Conservation (phyloP, 441 rosid genomes). For the Capsella rubella region DNA sequence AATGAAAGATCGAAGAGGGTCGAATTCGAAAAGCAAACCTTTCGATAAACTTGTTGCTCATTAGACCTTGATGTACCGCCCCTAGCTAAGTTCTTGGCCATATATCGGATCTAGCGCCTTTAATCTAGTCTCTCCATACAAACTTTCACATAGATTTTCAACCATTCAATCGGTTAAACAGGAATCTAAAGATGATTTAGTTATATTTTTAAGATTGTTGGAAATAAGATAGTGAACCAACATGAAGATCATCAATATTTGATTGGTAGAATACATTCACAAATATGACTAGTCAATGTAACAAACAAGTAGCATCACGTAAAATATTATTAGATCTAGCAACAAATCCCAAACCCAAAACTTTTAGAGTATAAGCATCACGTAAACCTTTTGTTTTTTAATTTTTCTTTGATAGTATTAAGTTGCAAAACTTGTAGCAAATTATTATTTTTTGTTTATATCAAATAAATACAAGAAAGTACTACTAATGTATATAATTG, state of each 20-base stretch:
- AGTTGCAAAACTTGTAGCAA: slow-evolving; percentile 2
- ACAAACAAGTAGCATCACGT: not conserved
- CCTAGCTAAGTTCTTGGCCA: not conserved
- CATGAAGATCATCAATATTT: not conserved
- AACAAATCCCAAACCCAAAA: not conserved
- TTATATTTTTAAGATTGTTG: not conserved
- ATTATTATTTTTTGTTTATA: not conserved
- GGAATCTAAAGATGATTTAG: no score
- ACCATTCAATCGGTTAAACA: not conserved
- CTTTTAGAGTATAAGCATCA: not conserved
- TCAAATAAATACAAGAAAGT: not conserved
- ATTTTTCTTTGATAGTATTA: not conserved
- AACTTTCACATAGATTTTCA: not conserved
- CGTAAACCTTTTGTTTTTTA: not conserved
- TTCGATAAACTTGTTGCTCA: not conserved
- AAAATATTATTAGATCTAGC: not conserved
- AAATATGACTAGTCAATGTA: slow-evolving; percentile 1
- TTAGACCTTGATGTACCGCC: not conserved
- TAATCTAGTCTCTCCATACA: not conserved
- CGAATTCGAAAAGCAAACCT: not conserved
- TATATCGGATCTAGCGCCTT: not conserved
- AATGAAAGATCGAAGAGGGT: not conserved
- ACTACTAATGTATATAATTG: not conserved
- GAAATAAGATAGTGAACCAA: not conserved
- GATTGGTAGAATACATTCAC: not conserved